Conservation (phyloP, 1,139 yeast species). For the Candida sanyaensis region DNA sequence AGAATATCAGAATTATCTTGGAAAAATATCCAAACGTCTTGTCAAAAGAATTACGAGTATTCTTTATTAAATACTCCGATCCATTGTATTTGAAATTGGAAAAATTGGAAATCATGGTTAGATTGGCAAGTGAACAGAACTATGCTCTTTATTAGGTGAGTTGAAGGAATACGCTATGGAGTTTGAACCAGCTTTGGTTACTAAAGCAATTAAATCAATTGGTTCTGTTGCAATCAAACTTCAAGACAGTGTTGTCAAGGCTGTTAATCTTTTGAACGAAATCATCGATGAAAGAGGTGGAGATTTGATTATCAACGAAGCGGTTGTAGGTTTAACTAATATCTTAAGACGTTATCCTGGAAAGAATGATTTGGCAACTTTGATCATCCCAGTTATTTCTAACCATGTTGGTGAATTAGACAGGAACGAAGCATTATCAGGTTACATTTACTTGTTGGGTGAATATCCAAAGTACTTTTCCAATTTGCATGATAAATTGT, state of each 20-base stretch:
- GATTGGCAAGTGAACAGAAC: slow-evolving; percentile 75
- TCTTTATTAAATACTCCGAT: slow-evolving; percentile 91
- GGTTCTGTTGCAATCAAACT: slow-evolving; percentile 89
- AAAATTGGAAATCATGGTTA: slow-evolving; percentile 85
- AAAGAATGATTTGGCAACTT: slow-evolving; percentile 56
- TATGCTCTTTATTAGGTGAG: slow-evolving; percentile 76
- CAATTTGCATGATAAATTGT: slow-evolving; percentile 41
- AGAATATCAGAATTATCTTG: slow-evolving; percentile 85
- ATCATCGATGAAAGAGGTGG: slow-evolving; percentile 74
- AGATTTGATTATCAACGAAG: slow-evolving; percentile 78
- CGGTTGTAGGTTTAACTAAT: slow-evolving; percentile 75
- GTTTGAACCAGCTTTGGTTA: slow-evolving; percentile 86
- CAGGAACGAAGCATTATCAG: slow-evolving; percentile 64
- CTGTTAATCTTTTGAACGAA: slow-evolving; percentile 76
- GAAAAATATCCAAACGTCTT: slow-evolving; percentile 86
- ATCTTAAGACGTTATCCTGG: slow-evolving; percentile 79
- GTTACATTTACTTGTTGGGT: slow-evolving; percentile 89
- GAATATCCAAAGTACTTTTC: slow-evolving; percentile 82
- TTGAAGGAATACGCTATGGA: slow-evolving; percentile 93
- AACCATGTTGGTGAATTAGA: slow-evolving; percentile 60
- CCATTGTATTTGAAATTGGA: slow-evolving; percentile 92
- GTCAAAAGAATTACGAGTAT: slow-evolving; percentile 81
- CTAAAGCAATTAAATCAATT: slow-evolving; percentile 78
- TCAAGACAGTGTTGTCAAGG: slow-evolving; percentile 58
- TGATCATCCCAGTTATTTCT: slow-evolving; percentile 69